Base-by-base conservation (phyloP, 2,329 filamentous ascomycete genomes). In the Metarhizium sp. region DNA sequence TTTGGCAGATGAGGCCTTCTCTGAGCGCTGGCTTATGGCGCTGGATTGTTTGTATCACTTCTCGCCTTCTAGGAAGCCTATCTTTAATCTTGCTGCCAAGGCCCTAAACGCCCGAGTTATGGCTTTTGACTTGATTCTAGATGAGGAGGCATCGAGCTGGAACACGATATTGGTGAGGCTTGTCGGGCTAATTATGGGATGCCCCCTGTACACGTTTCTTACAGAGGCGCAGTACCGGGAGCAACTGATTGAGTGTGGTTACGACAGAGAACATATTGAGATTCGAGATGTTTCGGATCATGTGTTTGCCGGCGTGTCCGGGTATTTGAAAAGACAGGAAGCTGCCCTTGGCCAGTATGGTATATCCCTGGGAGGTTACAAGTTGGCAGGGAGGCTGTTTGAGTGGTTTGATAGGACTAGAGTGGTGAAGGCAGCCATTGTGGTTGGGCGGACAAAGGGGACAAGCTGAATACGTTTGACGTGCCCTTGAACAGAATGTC, bases 11-110 rank as follows among this genome's bases (percentile, higher is more conserved):
- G 60, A 62, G 38, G 51, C 42, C 2, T 64, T 65, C 3, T 52
- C 53, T 0, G 65, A 78, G 50, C 60, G 63, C 13, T 82, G 78
- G 78, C 66, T 82, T 0, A 69, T 83, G 1, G 80, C 75, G 0
- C 69, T 83, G 1, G 80, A 83, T 61, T 78, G 78, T 2, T 62
- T 81, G 6, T 82, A 83, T 54, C 79, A 82, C 62, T 82, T 82
- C 61, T 69, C 67, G 0, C 80, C 79, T 0, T 81, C 78, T 0
- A 68, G 79, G 11, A 68, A 66, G 53, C 72, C 74, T 0, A 61
- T 81, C 2, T 71, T 82, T 11, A 55, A 65, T 5, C 69, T 76
- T 49, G 71, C 76, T 1, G 64, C 68, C 3, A 61, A 59, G 2
- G 65, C 65, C 0, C 67, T 82, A 0, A 60, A 69, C 3, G 78